phyloP scores from a whole-genome alignment of 768 basidiomycete genomes.

The Boletales sp. region DNA sequence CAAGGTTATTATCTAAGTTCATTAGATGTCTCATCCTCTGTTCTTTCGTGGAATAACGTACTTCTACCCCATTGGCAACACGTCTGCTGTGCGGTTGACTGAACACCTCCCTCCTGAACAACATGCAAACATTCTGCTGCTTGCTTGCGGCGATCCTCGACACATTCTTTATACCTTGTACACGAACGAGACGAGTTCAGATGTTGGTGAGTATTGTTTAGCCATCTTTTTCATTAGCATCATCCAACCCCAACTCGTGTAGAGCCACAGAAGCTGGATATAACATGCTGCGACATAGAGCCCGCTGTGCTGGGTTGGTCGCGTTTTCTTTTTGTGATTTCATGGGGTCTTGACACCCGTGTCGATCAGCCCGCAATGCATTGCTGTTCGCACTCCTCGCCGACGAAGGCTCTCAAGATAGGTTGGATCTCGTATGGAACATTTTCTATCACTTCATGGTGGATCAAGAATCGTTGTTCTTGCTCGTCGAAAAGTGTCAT shows the following conservation, averaged over 20 bases:
- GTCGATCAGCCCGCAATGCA: slow-evolving; percentile 25
- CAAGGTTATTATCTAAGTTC: background rate
- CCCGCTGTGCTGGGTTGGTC: slow-evolving; percentile 25
- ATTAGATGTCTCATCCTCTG: slow-evolving; percentile 24
- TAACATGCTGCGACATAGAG: slow-evolving; percentile 31
- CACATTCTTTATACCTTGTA: slow-evolving; percentile 50
- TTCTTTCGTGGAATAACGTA: slow-evolving; percentile 31
- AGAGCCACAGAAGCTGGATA: slow-evolving; percentile 25
- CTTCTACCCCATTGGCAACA: slow-evolving; percentile 62
- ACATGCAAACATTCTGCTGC: slow-evolving; percentile 45
- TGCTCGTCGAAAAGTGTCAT: slow-evolving; percentile 28
- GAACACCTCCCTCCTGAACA: slow-evolving; percentile 45
- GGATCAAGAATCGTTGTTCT: slow-evolving; percentile 19
- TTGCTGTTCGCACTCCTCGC: slow-evolving; percentile 27
- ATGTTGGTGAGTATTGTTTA: slow-evolving; percentile 5
- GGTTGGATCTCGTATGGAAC: slow-evolving; percentile 25
- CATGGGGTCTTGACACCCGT: background rate
- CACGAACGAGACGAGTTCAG: slow-evolving; percentile 7
- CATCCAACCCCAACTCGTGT: background rate
- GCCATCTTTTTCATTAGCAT: background rate
- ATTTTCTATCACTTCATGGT: slow-evolving; percentile 29
- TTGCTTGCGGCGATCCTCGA: slow-evolving; percentile 57
- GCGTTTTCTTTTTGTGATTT: background rate
- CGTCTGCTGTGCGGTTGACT: slow-evolving; percentile 48
- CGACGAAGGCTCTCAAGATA: slow-evolving; percentile 17